Percentiles rank a stretch among this genome's conserved stretches.
These are phyloP conservation scores for Salix exigua DNA, from an alignment of 345 rosid species.

Conservation along the genomic window DNA sequence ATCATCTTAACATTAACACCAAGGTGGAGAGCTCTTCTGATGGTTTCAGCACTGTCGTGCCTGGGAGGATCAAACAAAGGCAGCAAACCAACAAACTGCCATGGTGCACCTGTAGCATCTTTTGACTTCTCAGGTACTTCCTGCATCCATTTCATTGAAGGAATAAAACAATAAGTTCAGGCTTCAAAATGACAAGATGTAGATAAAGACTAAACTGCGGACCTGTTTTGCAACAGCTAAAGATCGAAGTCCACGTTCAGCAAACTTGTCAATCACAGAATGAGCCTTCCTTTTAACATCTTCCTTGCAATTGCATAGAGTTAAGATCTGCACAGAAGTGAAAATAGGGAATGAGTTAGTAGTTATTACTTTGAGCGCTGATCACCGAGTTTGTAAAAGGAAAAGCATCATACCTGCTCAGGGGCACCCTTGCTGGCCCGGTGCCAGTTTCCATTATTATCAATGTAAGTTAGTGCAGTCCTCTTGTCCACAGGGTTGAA, in stretches of 20 bases:
- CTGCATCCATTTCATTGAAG: conserved; percentile 34
- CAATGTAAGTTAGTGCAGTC: conserved; percentile 83
- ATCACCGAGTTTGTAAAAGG: neutral
- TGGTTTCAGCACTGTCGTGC: conserved; percentile 96
- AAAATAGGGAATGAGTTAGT: conserved; percentile 1
- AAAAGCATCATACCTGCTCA: conserved; percentile 55
- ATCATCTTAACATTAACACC: conserved; percentile 95
- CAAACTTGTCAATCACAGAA: conserved; percentile 76
- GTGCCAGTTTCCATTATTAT: conserved; percentile 70
- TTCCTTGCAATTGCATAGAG: conserved; percentile 69
- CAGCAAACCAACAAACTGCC: conserved; percentile 77
- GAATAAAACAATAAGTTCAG: neutral
- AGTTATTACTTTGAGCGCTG: neutral
- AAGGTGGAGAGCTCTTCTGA: conserved; percentile 81
- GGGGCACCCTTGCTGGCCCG: conserved; percentile 94
- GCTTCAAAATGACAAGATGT: neutral
- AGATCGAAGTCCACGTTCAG: conserved; percentile 92
- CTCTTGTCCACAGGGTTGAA: conserved; percentile 92
- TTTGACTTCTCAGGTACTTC: conserved; percentile 76
- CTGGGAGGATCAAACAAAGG: conserved; percentile 96
- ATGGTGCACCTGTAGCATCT: conserved; percentile 74
- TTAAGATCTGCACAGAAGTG: conserved; percentile 45
- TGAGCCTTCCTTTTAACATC: conserved; percentile 70
- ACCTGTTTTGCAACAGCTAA: conserved; percentile 93
- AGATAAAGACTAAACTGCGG: conserved; percentile 1